Evolutionary conservation across 176 grass and related monocot species (phyloP), one percentile per base, ranked within the genome.

Genomic region (Areca catechu): DNA sequence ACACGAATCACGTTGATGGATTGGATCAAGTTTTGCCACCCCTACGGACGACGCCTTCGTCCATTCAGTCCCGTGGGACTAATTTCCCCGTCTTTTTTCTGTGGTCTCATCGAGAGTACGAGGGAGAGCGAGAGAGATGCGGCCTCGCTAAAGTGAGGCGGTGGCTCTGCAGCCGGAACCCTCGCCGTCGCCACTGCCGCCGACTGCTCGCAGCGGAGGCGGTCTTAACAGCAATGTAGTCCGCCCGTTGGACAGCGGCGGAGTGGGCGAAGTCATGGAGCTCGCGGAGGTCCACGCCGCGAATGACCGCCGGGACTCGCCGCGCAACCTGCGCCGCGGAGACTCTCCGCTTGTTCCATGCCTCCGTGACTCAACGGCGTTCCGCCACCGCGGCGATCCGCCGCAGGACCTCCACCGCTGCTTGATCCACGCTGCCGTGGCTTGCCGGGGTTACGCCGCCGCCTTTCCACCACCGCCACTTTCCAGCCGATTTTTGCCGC

Each of bases 321-420:
- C 34, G 34, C 34, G 7, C 9, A 12, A 37, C 34, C 9, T 12
- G 7, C 7, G 9, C 7, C 34, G 7, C 9, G 1, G 1, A 9
- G 34, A 12, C 34, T 12, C 9, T 14, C 34, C 34, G 15, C 48
- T 43, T 3, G 12, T 2, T 5, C 1, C 20, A 18, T 56, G 19
- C 34, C 67, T 56, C 75, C 63, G 71, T 7, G 66, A 51, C 21
- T 62, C 80, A 14, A 58, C 74, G 5, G 54, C 53, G 3, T 70
- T 70, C 57, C 74, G 71, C 34, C 51, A 70, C 14, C 66, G 71
- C 19, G 79, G 59, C 5, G 56, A 75, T 19, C 74, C 76, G 7
- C 64, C 76, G 7, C 76, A 55, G 6, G 69, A 47, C 15, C 21
- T 15, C 7, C 68, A 70, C 0, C 64, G 1, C 61, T 59, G 0